phyloP scores from a whole-genome alignment of 345 rosid genomes.

The Psidium guajava region DNA sequence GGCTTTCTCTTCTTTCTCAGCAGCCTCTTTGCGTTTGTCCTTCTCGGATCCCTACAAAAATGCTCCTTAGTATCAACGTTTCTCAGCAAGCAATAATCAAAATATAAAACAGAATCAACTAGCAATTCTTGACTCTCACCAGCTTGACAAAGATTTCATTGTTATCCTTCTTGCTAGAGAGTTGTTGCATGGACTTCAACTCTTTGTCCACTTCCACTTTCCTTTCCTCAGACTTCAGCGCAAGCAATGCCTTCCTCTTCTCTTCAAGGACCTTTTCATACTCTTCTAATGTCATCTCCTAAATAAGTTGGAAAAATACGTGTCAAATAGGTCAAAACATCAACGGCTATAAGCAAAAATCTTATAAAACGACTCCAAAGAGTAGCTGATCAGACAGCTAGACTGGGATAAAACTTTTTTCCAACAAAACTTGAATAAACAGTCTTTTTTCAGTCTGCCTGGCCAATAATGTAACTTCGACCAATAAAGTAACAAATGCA shows the following conservation, averaged over 20 bases:
- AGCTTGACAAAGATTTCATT: slow-evolving; percentile 84
- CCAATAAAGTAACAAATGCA: background rate
- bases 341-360: background rate
- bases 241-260: slow-evolving; percentile 65
- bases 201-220: slow-evolving; percentile 68
- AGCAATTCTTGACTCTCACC: slow-evolving; percentile 25
- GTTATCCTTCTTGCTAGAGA: slow-evolving; percentile 72
- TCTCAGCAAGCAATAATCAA: background rate
- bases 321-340: background rate
- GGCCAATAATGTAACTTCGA: background rate
- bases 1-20: slow-evolving; percentile 81
- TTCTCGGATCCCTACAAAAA: slow-evolving; percentile 77
- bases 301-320: background rate
- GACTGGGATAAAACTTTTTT: background rate
- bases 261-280: slow-evolving; percentile 83
- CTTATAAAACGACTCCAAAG: background rate
- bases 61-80: background rate
- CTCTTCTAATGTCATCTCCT: slow-evolving; percentile 99
- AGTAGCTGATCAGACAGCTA: background rate
- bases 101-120: background rate
- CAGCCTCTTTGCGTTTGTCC: slow-evolving; percentile 84
- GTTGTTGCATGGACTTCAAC: slow-evolving; percentile 73
- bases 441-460: background rate
- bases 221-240: slow-evolving; percentile 60
- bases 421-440: background rate